phyloP scores from a whole-genome alignment of 192 early-diverging fungal species.

The Dissophora globulifera region DNA sequence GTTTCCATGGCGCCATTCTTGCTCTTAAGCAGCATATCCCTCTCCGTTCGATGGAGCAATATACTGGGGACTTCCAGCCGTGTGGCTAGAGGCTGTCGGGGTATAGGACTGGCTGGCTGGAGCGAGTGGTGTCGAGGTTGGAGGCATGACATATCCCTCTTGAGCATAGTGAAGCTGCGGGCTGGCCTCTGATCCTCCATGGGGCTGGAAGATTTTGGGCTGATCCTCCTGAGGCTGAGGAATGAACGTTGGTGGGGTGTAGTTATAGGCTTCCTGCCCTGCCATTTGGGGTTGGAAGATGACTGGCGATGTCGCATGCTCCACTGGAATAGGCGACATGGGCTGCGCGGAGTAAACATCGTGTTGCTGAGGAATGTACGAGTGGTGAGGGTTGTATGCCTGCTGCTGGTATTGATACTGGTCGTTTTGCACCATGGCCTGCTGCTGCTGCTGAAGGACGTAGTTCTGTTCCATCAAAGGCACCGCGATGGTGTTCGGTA shows the following conservation, averaged over 20 bases:
- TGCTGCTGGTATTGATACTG: conserved; percentile 10
- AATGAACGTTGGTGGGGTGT: conserved; percentile 14
- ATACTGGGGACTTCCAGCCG: conserved; percentile 17
- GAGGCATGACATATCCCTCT: neutral
- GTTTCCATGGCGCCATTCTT: no score
- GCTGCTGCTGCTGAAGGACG: conserved; percentile 15
- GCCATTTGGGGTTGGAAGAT: conserved; percentile 3
- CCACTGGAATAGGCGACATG: neutral
- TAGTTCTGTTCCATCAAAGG: conserved; percentile 27
- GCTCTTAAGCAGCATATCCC: conserved; percentile 6
- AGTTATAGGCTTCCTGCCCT: conserved; percentile 3
- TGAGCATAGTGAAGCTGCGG: conserved; percentile 5
- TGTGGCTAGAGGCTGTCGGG: neutral
- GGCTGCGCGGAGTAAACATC: conserved; percentile 12
- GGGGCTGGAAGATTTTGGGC: conserved; percentile 21
- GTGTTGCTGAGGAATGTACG: conserved; percentile 4
- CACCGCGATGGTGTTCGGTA: neutral
- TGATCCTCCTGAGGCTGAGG: neutral
- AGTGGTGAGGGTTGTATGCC: conserved; percentile 1
- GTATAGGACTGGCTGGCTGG: conserved; percentile 3
- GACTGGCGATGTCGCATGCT: neutral
- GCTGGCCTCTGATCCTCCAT: conserved; percentile 11
- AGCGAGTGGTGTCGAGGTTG: neutral
- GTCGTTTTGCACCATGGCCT: neutral
- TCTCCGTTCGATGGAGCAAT: conserved; percentile 5